Base-by-base conservation (phyloP, 352 stramenopile genomes). In the Pythium monospermum region DNA sequence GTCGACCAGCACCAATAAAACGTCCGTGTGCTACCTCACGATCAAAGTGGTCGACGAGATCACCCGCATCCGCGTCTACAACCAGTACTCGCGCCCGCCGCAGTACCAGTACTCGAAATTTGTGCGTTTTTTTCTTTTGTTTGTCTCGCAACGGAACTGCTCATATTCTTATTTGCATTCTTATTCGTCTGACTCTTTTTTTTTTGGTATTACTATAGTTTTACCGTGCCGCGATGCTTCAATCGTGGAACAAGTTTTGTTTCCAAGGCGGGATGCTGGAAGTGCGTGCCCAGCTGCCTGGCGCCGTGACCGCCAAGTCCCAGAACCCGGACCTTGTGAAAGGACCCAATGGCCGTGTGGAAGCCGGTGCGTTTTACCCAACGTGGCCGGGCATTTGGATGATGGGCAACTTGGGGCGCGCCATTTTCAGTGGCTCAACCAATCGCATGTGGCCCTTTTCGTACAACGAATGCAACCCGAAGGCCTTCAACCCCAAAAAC, bases 361-460 rank as follows among this genome's bases (percentile, higher is more conserved):
- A 47, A 6, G 51, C 51, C 13, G 70, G 53, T 11, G 18, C 61
- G 32, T 89, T 61, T 48, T 89, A 89, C 48, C 78, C 78, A 36
- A 87, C 77, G 18, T 98, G 95, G 95, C 93, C 94, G 0, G 95
- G 93, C 15, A 83, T 98, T 46, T 98, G 95, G 95, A 65, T 98
- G 41, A 75, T 98, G 52, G 95, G 95, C 4, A 98, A 98, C 81
- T 69, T 98, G 10, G 94, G 93, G 10, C 71, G 95, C 33, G 91
- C 94, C 6, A 97, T 96, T 5, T 98, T 98, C 61, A 91, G 95
- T 32, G 85, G 73, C 2, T 96, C 83, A 0, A 97, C 89, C 27
- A 87, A 95, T 32, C 91, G 92, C 53, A 91, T 98, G 58, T 98
- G 95, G 95, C 95, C 95, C 11, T 98, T 91, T 76, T 96, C 80